A percentile compares a stretch with the other conserved stretches of the same genome.
Conservation (phyloP, 2,329 filamentous ascomycete species). For the Pseudocercospora eumusae region DNA sequence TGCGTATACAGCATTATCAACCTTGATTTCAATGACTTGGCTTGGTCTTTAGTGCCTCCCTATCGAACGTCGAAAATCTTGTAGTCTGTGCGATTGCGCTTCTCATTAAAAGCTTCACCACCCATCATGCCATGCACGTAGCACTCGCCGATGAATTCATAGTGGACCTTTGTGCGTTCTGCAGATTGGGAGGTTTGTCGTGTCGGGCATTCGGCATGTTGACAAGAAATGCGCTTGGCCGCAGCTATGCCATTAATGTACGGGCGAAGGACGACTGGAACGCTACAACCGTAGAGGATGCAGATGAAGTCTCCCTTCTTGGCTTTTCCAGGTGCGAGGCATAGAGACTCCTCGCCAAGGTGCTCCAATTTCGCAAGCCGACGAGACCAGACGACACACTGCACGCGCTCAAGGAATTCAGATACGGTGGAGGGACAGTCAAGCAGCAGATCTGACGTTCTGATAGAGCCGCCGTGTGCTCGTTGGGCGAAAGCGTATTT, state of each 20-base stretch:
- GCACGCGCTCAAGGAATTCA: conserved; percentile 1
- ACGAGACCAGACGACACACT: conserved; percentile 4
- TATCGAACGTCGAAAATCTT: not conserved
- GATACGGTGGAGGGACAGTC: not conserved
- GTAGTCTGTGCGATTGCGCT: not conserved
- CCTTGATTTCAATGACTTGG: too few species aligned
- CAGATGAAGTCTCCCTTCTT: conserved; percentile 26
- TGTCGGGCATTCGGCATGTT: not conserved
- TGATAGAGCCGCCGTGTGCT: not conserved
- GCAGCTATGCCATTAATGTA: not conserved
- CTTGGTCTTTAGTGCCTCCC: too few species aligned
- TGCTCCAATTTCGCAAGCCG: not conserved
- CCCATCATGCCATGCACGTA: not conserved
- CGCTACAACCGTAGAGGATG: conserved; percentile 29
- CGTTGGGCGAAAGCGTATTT: not conserved
- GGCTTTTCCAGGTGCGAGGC: conserved; percentile 6
- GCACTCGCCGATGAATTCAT: not conserved
- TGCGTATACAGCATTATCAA: too few species aligned
- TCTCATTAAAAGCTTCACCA: not conserved
- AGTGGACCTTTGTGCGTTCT: not conserved
- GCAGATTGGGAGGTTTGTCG: not conserved
- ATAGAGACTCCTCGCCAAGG: not conserved
- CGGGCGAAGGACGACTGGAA: conserved; percentile 21
- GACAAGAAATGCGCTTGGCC: not conserved
- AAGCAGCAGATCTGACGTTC: not conserved